Evolutionary conservation across 192 early-diverging fungal species (phyloP).

Genomic region (Linnemannia schmuckeri): DNA sequence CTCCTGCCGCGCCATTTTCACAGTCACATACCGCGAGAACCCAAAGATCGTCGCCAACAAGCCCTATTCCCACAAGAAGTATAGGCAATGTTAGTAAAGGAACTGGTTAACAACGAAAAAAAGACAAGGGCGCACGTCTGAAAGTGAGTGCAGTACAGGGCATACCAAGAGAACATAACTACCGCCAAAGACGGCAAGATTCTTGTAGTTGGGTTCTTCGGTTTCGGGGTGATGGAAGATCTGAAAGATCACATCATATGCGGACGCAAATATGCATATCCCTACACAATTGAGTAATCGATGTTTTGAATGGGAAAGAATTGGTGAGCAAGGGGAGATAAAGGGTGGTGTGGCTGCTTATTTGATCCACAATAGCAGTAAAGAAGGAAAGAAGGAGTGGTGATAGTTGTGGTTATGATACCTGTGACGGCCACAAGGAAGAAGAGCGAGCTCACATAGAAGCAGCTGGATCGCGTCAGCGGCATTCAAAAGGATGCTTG

Average conservation of each 20-base stretch:
- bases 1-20: constrained; percentile 59
- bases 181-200: constrained; percentile 61
- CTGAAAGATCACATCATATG: constrained; percentile 68
- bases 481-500: constrained; percentile 31
- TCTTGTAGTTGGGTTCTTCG: constrained; percentile 59
- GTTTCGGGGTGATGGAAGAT: constrained; percentile 54
- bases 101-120: background rate
- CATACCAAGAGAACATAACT: constrained; percentile 64
- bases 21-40: constrained; percentile 62
- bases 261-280: constrained; percentile 65
- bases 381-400: background rate
- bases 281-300: background rate
- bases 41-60: constrained; percentile 61
- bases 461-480: constrained; percentile 54
- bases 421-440: constrained; percentile 58
- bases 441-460: constrained; percentile 58
- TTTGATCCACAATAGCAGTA: background rate
- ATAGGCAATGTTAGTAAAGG: background rate
- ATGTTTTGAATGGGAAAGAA: background rate
- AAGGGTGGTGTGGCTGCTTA: background rate
- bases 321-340: background rate
- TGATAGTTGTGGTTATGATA: background rate
- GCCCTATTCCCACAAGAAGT: constrained; percentile 47
- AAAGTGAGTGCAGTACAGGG: background rate
- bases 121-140: background rate